These are phyloP conservation scores for Articulospora tetracladia DNA, from an alignment of 495 filamentous ascomycete genomes.

Conservation along the genomic window DNA sequence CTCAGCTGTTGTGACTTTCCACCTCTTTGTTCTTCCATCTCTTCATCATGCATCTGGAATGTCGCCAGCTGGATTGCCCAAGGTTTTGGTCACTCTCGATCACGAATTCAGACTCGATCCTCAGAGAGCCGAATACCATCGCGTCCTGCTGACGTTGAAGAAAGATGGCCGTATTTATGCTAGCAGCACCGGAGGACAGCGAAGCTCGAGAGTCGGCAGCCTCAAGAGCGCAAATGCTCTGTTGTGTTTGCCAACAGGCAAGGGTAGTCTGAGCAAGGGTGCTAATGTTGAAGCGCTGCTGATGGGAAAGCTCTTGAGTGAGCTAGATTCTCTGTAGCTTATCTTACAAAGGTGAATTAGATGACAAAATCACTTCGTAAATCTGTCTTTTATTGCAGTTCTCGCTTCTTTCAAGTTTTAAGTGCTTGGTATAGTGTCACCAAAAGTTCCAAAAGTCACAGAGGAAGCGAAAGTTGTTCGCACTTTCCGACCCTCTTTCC, in stretches of 20 bases:
- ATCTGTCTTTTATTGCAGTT: too few species aligned
- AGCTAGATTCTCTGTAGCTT: slow-evolving; percentile 19
- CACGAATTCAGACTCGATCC: slow-evolving; percentile 71
- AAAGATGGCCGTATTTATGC: slow-evolving; percentile 70
- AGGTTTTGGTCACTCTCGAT: slow-evolving; percentile 63
- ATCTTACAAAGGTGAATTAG: too few species aligned
- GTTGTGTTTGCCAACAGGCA: slow-evolving; percentile 61
- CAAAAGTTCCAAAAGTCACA: too few species aligned
- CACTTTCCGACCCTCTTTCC: too few species aligned
- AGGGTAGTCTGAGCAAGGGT: slow-evolving; percentile 17
- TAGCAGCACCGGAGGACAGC: slow-evolving; percentile 81
- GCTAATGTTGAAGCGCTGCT: slow-evolving; percentile 22
- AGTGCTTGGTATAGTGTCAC: too few species aligned
- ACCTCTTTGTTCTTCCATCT: slow-evolving; percentile 89
- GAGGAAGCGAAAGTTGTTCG: too few species aligned
- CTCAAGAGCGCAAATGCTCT: slow-evolving; percentile 84
- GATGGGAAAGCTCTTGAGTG: slow-evolving; percentile 23
- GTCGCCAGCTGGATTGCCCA: slow-evolving; percentile 61
- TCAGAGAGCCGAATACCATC: slow-evolving; percentile 81
- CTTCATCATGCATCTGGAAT: slow-evolving; percentile 68
- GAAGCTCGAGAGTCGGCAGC: slow-evolving; percentile 86
- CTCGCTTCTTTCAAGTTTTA: too few species aligned
- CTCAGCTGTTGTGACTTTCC: slow-evolving; percentile 85
- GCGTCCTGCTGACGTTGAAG: slow-evolving; percentile 59
- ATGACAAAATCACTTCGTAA: too few species aligned